Conservation (phyloP, 768 basidiomycete genomes). For the Suillus decipiens region DNA sequence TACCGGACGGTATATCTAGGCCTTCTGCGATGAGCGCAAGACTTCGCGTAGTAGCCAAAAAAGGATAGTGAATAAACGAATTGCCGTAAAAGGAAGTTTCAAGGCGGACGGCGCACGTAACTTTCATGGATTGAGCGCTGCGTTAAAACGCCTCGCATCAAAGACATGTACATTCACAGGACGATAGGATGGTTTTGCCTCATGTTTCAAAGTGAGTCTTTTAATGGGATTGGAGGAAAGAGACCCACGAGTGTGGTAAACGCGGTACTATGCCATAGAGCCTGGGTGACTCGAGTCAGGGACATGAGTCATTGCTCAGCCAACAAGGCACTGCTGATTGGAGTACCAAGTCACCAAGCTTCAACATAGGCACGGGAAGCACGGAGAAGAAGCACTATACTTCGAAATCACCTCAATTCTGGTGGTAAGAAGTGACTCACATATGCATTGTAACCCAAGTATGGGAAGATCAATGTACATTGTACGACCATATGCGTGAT, state of each 20-base stretch:
- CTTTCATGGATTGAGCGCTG: constrained; percentile 17
- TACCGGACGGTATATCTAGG: constrained; percentile 30
- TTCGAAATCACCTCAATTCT: constrained; percentile 15
- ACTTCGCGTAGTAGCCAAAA: constrained; percentile 31
- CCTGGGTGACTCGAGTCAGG: neutral
- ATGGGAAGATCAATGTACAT: constrained; percentile 33
- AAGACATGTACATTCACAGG: constrained; percentile 27
- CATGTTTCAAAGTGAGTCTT: constrained; percentile 16
- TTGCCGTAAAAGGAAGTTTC: constrained; percentile 39
- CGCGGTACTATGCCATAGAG: constrained; percentile 3
- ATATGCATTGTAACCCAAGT: constrained; percentile 31
- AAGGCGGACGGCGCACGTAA: constrained; percentile 38
- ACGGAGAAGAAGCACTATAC: constrained; percentile 19
- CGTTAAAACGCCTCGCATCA: constrained; percentile 26
- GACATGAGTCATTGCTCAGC: neutral
- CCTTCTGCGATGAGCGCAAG: constrained; percentile 35
- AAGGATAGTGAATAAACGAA: constrained; percentile 38
- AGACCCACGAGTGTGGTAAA: constrained; percentile 26
- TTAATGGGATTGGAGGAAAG: neutral
- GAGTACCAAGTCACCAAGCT: constrained; percentile 20
- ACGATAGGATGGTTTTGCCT: constrained; percentile 20
- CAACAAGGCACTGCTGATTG: constrained; percentile 5
- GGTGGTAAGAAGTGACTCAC: constrained; percentile 20
- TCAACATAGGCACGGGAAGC: constrained; percentile 17
- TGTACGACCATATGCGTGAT: constrained; percentile 2